Percentiles rank a stretch among this genome's conserved stretches.
phyloP scores from a whole-genome alignment of 2,329 filamentous ascomycete genomes.

The Dothistroma pini region DNA sequence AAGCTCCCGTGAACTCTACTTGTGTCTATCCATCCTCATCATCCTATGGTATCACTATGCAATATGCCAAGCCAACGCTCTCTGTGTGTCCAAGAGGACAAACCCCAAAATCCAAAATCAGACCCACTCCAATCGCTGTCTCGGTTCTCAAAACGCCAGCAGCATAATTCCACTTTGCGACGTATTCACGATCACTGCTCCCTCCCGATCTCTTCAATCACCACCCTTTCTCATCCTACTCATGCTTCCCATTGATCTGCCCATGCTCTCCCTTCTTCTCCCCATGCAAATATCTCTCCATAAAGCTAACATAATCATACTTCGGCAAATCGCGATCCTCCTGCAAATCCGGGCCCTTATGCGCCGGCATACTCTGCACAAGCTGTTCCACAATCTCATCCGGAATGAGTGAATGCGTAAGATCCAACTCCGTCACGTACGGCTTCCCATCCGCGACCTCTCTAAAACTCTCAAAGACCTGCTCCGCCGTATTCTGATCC shows the following conservation, averaged over 20 bases:
- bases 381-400: conserved; percentile 96
- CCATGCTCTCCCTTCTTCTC: conserved; percentile 2
- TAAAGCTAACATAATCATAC: conserved; percentile 95
- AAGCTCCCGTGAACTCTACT: background rate
- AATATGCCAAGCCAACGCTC: background rate
- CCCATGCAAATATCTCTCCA: conserved; percentile 64
- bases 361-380: conserved; percentile 77
- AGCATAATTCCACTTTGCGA: background rate
- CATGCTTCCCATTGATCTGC: conserved; percentile 14
- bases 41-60: conserved; percentile 5
- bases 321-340: conserved; percentile 81
- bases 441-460: conserved; percentile 98
- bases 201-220: background rate
- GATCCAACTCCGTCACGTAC: conserved; percentile 96
- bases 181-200: background rate
- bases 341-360: conserved; percentile 79
- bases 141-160: background rate
- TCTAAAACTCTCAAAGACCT: conserved; percentile 95
- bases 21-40: background rate
- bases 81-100: background rate
- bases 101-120: background rate
- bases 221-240: background rate
- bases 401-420: conserved; percentile 89
- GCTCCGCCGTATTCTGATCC: conserved; percentile 97
- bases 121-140: background rate